Evolutionary conservation across 108 stramenopile species (phyloP).

Genomic region (Pseudonitzschia multistriata): DNA sequence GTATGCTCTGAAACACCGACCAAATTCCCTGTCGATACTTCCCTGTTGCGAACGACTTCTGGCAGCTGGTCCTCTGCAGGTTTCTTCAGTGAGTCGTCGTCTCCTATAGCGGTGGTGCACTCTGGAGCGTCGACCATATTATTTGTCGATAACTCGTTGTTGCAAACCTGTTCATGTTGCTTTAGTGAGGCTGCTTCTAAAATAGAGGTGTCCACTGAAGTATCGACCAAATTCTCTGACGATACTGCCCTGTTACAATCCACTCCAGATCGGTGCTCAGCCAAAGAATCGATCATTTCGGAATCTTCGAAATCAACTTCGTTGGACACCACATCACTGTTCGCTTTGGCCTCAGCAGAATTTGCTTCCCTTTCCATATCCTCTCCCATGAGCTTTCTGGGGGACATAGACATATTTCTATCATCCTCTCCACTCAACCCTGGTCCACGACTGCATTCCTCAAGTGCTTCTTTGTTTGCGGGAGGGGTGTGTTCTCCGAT

Average conservation of each 20-base stretch:
- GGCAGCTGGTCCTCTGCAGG: not conserved
- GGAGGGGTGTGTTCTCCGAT: not conserved
- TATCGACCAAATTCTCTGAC: too few relatives aligned
- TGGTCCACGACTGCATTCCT: conserved; percentile 4
- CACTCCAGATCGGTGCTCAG: too few relatives aligned
- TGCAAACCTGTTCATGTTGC: not conserved
- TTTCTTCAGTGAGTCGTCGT: too few relatives aligned
- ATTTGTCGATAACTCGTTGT: not conserved
- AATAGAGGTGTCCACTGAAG: too few relatives aligned
- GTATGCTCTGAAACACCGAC: not conserved
- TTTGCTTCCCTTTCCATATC: not conserved
- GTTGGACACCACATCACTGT: not conserved
- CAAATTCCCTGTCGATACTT: not conserved
- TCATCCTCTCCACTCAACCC: not conserved
- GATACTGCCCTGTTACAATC: too few relatives aligned
- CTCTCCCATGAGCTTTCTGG: not conserved
- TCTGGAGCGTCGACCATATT: too few relatives aligned
- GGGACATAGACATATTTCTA: not conserved
- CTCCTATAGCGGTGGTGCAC: too few relatives aligned
- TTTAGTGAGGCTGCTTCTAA: too few relatives aligned
- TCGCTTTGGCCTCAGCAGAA: not conserved
- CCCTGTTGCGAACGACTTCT: not conserved
- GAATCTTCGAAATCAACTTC: not conserved
- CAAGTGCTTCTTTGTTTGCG: not conserved
- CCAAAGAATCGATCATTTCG: too few relatives aligned